Base-by-base conservation (phyloP, 441 rosid species). In the Gossypium davidsonii region DNA sequence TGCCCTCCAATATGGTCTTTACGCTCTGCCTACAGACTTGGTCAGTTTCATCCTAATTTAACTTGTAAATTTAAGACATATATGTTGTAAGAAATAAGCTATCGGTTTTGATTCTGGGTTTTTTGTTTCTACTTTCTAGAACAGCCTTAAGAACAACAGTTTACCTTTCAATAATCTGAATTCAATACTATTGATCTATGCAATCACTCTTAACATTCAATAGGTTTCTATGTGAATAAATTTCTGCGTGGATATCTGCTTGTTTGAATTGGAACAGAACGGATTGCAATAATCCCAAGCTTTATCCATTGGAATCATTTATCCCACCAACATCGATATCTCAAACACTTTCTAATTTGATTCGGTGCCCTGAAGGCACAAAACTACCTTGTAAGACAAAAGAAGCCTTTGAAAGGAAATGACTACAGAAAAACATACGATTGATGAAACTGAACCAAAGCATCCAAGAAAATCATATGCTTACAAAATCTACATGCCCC, bases 231-330 rank as follows among this genome's bases (percentile, higher is more conserved):
- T 53, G 9, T 4, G 25, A 53, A 53, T 17, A 53, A 53, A 17
- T 20, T 53, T 53, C 3, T 15, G 21, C 39, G 8, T 34, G 53
- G 17, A 31, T 31, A 21, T 21, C 21, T 21, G 60, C n/a, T 56
- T 56, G 26, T 56, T 55, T 4, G 28, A 23, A 56, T 56, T 28
- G 6, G 4, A 21, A 25, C 1, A 2, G 21, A 15, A 15, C 59
- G 31, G 60, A 67, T 28, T 26, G 72, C 60, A 17, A 9, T 15
- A 31, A 68, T 52, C 17, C 72, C 60, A 68, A 68, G 26, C 25
- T 46, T 68, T 25, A 51, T 17, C 26, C 25, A 8, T 48, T n/a
- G 14, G 0, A n/a, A n/a, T 14, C 20, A 31, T 23, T 48, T 67
- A 48, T 67, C 57, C 42, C 20, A n/a, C 21, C 42, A 0, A 67